A percentile compares a stretch with the other conserved stretches of the same genome.
phyloP scores from a whole-genome alignment of 371 early-diverging fungal species.

The Saksenaea vasiformis region DNA sequence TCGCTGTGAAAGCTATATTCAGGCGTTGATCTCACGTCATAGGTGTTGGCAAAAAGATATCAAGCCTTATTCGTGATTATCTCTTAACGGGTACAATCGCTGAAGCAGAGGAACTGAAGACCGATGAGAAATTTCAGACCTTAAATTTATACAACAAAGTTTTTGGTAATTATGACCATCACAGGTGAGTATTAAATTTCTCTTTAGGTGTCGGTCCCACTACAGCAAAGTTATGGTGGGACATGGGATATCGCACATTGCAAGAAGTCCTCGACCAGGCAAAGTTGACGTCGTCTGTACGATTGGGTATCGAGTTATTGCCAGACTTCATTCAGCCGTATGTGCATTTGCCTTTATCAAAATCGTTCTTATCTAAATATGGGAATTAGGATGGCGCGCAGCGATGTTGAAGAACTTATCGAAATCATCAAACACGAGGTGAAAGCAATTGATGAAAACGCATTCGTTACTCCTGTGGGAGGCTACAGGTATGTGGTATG shows the following conservation, averaged over 20 bases:
- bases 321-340: slow-evolving; percentile 47
- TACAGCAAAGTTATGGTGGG: slow-evolving; percentile 53
- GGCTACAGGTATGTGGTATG: slow-evolving; percentile 39
- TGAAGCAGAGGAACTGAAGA: slow-evolving; percentile 37
- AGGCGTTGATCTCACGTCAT: neutral
- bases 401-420: slow-evolving; percentile 50
- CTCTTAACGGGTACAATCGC: slow-evolving; percentile 44
- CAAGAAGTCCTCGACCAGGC: slow-evolving; percentile 39
- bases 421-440: slow-evolving; percentile 36
- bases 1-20: neutral
- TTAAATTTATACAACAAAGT: slow-evolving; percentile 34
- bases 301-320: slow-evolving; percentile 39
- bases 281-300: slow-evolving; percentile 26
- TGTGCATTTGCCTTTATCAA: neutral
- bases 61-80: slow-evolving; percentile 29
- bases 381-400: slow-evolving; percentile 34
- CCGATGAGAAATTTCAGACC: slow-evolving; percentile 31
- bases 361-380: neutral
- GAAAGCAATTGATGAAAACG: slow-evolving; percentile 23
- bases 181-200: neutral
- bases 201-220: slow-evolving; percentile 42
- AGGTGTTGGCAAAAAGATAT: slow-evolving; percentile 55
- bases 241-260: slow-evolving; percentile 47
- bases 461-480: slow-evolving; percentile 42
- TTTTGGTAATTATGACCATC: slow-evolving; percentile 32